These are phyloP conservation scores for apple (Malus domestica) DNA, from an alignment of 306 rosid genomes.

Conservation along the genomic window ASM211411v1 NC_041803.1:13863501-13864000, in stretches of 20 bases:
- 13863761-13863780: slow-evolving; percentile 90
- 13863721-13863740: neutral
- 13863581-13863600: neutral
- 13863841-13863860: slow-evolving; percentile 83
- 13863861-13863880: slow-evolving; percentile 63
- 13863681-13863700: neutral
- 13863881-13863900: neutral
- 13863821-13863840: slow-evolving; percentile 80
- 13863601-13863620: neutral
- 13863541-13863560: neutral
- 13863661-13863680: neutral
- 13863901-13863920: neutral
- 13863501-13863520: neutral
- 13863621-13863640: neutral
- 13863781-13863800: slow-evolving; percentile 87
- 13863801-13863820: slow-evolving; percentile 94
- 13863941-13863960: neutral
- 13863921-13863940: neutral
- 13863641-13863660: neutral
- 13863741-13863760: slow-evolving; percentile 36
- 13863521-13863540: neutral
- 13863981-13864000: neutral
- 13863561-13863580: neutral
- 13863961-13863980: neutral
- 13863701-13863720: neutral